Base-by-base conservation (phyloP, 164 flowering plant species). In the Pachysandra terminalis region DNA sequence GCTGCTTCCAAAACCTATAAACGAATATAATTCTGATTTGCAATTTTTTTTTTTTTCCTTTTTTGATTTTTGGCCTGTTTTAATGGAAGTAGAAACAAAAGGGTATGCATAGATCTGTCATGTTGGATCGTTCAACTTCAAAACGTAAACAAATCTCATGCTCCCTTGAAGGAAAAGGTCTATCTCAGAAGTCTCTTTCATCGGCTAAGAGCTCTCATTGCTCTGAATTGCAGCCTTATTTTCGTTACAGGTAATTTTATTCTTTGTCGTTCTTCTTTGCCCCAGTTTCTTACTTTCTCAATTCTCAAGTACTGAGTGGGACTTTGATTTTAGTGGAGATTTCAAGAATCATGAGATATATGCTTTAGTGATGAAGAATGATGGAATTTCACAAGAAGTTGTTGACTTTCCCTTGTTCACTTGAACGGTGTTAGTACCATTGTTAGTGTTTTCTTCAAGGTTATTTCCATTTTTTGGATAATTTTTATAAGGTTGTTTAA, bases 41-140 rank as follows among this genome's bases (percentile, higher is more conserved):
- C n/a, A n/a, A n/a, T n/a, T n/a, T n/a, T n/a, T n/a, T n/a, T n/a
- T n/a, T n/a, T n/a, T n/a, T n/a, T n/a, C n/a, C n/a, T n/a, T n/a
- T n/a, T 61, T 24, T 15, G 10, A 19, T 23, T 26, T 60, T 5
- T 7, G 37, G 52, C 32, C 26, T 61, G 23, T 63, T 73, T 15
- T 35, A 22, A 24, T 57, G 41, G n/a, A n/a, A n/a, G n/a, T 45
- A 94, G 97, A 88, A 90, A 92, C 86, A 92, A 92, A 73, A 86
- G 96, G 84, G 73, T 95, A 14, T 95, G 97, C 80, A 73, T 95
- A 60, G 98, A 95, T 85, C 86, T 95, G 7, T 95, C 98, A 5
- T 91, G 96, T 77, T 95, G 98, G 98, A 82, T 90, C 55, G 89
- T 95, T 37, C 96, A 90, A 72, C 90, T 95, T 61, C 92, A 87